Conservation (phyloP, 495 filamentous ascomycete genomes). For the Xylaria nigripes region DNA sequence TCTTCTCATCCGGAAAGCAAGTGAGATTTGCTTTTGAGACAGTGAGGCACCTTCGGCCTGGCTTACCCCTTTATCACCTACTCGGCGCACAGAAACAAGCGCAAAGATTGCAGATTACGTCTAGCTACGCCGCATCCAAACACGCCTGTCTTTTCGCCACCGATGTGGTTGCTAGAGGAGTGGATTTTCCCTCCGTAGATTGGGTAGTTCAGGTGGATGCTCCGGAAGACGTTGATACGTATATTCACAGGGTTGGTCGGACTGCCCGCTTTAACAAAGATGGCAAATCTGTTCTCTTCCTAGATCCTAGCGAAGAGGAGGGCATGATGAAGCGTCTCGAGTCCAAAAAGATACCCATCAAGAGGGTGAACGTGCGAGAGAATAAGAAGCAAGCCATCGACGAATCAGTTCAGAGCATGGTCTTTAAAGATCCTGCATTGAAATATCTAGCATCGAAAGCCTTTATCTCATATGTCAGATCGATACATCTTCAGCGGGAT, state of each 20-base stretch:
- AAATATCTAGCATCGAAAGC: constrained; percentile 96
- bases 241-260: constrained; percentile 92
- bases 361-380: constrained; percentile 71
- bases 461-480: constrained; percentile 79
- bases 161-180: constrained; percentile 83
- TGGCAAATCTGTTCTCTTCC: constrained; percentile 81
- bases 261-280: constrained; percentile 89
- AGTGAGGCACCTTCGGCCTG: constrained; percentile 88
- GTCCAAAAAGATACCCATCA: constrained; percentile 79
- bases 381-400: constrained; percentile 85
- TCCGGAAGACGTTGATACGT: constrained; percentile 93
- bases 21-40: constrained; percentile 92
- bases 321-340: constrained; percentile 76
- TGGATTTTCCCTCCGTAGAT: constrained; percentile 95
- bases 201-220: constrained; percentile 96
- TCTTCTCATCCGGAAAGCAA: constrained; percentile 89
- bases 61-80: constrained; percentile 89
- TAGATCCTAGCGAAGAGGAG: constrained; percentile 84
- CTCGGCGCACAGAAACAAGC: constrained; percentile 91
- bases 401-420: constrained; percentile 79
- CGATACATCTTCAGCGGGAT: constrained; percentile 81
- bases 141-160: constrained; percentile 87
- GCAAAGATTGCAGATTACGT: constrained; percentile 77
- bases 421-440: constrained; percentile 87
- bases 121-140: constrained; percentile 67